Evolutionary conservation across 2,329 filamentous ascomycete genomes (phyloP).

Genomic region (Pseudonectria buxi): DNA sequence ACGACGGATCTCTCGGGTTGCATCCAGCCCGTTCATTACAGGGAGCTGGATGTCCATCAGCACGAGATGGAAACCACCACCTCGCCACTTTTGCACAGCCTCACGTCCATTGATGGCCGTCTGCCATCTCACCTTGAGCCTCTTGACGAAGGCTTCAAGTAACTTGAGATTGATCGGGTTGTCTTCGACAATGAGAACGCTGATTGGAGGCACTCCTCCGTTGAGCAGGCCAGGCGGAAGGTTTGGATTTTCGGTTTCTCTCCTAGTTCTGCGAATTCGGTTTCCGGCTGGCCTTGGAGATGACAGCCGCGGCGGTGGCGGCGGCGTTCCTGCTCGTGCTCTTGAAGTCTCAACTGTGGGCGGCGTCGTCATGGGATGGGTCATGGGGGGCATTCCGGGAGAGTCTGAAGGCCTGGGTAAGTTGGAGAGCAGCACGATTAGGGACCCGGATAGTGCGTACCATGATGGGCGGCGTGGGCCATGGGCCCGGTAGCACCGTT

Average conservation of each 20-base stretch:
- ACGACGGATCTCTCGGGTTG: constrained; percentile 87
- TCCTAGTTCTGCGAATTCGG: constrained; percentile 48
- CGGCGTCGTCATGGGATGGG: constrained; percentile 45
- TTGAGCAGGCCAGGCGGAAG: constrained; percentile 64
- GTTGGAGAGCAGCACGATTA: constrained; percentile 46
- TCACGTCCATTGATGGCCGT: constrained; percentile 95
- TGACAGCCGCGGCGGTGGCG: constrained; percentile 38
- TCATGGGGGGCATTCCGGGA: constrained; percentile 36
- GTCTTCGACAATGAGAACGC: constrained; percentile 95
- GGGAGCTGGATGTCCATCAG: constrained; percentile 98
- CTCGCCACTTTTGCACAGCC: constrained; percentile 87
- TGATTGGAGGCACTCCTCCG: constrained; percentile 85
- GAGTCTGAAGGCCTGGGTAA: constrained; percentile 55
- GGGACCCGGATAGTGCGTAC: constrained; percentile 28
- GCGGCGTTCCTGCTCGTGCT: constrained; percentile 47
- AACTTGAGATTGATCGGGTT: constrained; percentile 96
- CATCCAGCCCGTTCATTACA: constrained; percentile 91
- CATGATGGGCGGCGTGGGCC: constrained; percentile 25
- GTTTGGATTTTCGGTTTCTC: constrained; percentile 36
- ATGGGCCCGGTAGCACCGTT: constrained; percentile 34
- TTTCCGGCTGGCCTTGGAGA: constrained; percentile 42
- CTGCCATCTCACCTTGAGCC: constrained; percentile 91
- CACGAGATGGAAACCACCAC: constrained; percentile 89
- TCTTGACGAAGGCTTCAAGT: constrained; percentile 90
- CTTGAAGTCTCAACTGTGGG: constrained; percentile 41